Conservation (phyloP, 768 basidiomycete species). For the Serendipita sp. region DNA sequence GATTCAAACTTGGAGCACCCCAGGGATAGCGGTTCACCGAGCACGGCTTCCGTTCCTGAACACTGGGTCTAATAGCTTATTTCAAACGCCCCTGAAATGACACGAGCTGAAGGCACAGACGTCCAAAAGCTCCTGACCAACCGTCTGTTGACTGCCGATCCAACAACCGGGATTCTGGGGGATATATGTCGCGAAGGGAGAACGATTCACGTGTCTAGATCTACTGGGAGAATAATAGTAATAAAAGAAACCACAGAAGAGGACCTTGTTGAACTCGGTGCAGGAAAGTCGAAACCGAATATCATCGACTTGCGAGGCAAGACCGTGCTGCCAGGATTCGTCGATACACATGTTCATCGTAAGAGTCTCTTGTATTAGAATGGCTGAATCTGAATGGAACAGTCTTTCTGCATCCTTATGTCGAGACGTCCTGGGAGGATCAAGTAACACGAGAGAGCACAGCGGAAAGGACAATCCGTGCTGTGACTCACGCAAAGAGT, state of each 20-base stretch:
- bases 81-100: background rate
- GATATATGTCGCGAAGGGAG: background rate
- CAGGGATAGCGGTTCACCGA: no score
- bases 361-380: constrained; percentile 12
- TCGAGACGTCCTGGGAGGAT: constrained; percentile 44
- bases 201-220: background rate
- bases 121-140: background rate
- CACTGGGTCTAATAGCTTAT: background rate
- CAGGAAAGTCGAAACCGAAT: constrained; percentile 8
- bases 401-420: constrained; percentile 49
- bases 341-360: constrained; percentile 43
- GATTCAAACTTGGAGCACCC: background rate
- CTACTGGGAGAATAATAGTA: background rate
- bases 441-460: constrained; percentile 43
- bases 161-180: background rate
- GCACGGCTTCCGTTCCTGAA: no score
- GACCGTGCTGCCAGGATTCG: constrained; percentile 41
- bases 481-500: constrained; percentile 39
- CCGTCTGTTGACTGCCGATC: background rate
- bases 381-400: background rate
- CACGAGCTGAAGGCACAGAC: no score
- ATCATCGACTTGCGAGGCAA: constrained; percentile 30
- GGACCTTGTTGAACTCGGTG: background rate
- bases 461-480: constrained; percentile 43
- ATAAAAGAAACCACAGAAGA: background rate